Evolutionary conservation across 2,329 filamentous ascomycete species (phyloP), one percentile per base, ranked within the genome.

Genomic region (Cladophialophora psammophila): DNA sequence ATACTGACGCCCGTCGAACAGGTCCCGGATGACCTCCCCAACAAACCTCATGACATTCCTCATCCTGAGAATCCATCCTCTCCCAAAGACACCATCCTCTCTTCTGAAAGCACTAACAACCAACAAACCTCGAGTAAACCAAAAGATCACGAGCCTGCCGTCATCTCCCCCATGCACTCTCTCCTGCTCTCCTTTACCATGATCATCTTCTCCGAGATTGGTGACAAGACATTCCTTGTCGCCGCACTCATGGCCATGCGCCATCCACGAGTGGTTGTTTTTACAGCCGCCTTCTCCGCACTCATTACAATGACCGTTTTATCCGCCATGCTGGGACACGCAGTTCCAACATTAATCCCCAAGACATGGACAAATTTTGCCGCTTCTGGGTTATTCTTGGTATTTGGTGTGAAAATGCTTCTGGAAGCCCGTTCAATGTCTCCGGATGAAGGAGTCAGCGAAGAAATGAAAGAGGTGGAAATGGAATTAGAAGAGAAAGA

Each of bases 191-290:
- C 95, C 15, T 88, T 97, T 67, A 94, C 94, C 65, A 99, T 98
- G 95, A 99, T 99, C 74, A 83, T 98, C 69, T 91, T 98, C 74
- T 97, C 94, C 55, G 95, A 99, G 78, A 89, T 99, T 74, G 95
- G 95, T 70, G 95, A 99, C 86, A 99, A 99, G 82, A 99, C 95
- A 0, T 99, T 99, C 83, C 86, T 99, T 52, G 93, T 99, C 26
- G 95, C 95, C 6, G 94, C 94, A 7, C 87, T 99, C 18, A 99
- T 99, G 95, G 95, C 95, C 12, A 99, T 99, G 95, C 95, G 97
- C 78, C 94, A 99, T 75, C 91, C 95, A 69, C 90, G 95, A 60
- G 83, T 97, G 71, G 86, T 98, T 12, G 95, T 99, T 69, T 99
- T 99, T 81, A 91, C 92, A 1, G 93, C 95, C 7, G 95, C 95